Conservation (phyloP, 371 early-diverging fungal genomes). For the Mortierella sp. region DNA sequence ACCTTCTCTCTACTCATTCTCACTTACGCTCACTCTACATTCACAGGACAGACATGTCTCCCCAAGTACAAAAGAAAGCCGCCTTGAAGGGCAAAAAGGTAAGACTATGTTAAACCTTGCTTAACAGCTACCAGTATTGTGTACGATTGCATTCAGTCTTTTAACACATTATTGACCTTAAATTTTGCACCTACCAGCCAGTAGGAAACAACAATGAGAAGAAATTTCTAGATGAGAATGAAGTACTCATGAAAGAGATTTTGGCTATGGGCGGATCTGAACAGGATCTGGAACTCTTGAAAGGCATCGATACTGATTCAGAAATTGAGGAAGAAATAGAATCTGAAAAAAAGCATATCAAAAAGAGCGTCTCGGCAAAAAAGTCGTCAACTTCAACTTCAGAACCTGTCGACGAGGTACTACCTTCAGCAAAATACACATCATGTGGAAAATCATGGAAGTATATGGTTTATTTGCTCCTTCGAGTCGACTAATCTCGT, state of each 20-base stretch:
- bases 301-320: conserved; percentile 47
- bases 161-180: background rate
- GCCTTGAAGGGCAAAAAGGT: background rate
- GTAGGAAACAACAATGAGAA: background rate
- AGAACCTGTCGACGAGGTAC: conserved; percentile 14
- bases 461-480: background rate
- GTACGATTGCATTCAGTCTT: no score
- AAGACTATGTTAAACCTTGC: background rate
- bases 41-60: background rate
- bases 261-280: conserved; percentile 51
- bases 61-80: background rate
- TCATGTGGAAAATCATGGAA: no score
- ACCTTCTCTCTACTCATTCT: background rate
- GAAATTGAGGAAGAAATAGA: conserved; percentile 13
- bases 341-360: conserved; percentile 4
- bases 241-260: conserved; percentile 37
- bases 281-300: conserved; percentile 39
- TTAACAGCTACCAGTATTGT: no score
- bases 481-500: background rate
- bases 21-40: background rate
- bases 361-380: background rate
- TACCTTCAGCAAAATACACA: no score
- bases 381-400: background rate
- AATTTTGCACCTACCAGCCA: background rate
- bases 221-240: conserved; percentile 3